Conservation (phyloP, 1,284 basidiomycete species). For the Ganoderma lucidum region DNA sequence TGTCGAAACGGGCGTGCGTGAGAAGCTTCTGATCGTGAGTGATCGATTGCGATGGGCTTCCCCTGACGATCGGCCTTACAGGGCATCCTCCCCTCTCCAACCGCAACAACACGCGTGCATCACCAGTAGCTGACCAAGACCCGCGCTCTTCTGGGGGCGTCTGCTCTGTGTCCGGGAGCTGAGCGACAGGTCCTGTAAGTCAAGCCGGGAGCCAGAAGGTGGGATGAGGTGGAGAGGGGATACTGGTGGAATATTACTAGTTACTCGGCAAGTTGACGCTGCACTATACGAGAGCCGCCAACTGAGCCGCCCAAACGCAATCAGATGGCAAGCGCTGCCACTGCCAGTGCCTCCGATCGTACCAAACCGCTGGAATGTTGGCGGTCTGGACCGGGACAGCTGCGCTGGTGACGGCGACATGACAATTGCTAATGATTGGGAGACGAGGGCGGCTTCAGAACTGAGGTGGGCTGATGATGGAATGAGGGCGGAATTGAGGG, state of each 20-base stretch:
- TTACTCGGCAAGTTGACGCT: slow-evolving; percentile 12
- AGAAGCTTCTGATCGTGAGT: slow-evolving; percentile 11
- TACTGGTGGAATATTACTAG: not conserved
- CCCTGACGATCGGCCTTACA: slow-evolving; percentile 14
- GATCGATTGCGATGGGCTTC: slow-evolving; percentile 11
- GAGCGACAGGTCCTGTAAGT: not conserved
- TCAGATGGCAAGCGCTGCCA: slow-evolving; percentile 26
- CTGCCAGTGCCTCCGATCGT: slow-evolving; percentile 19
- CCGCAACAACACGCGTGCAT: not conserved
- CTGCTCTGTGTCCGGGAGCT: not conserved
- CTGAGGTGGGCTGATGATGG: not conserved
- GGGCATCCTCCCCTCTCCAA: slow-evolving; percentile 1
- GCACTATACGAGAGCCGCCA: slow-evolving; percentile 1
- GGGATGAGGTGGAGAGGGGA: slow-evolving; percentile 14
- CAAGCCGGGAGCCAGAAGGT: not conserved
- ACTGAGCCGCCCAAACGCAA: slow-evolving; percentile 30
- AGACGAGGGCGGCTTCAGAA: not conserved
- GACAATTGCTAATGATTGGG: not conserved
- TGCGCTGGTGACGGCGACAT: not conserved
- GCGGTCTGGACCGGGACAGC: not conserved
- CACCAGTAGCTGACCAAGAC: not conserved
- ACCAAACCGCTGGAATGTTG: slow-evolving; percentile 18
- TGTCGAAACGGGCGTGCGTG: slow-evolving; percentile 13
- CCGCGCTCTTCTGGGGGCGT: not conserved
- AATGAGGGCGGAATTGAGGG: not conserved